These are phyloP conservation scores for Umbilicaria muhlenbergii DNA, from an alignment of 495 filamentous ascomycete genomes.

Conservation along the genomic window DNA sequence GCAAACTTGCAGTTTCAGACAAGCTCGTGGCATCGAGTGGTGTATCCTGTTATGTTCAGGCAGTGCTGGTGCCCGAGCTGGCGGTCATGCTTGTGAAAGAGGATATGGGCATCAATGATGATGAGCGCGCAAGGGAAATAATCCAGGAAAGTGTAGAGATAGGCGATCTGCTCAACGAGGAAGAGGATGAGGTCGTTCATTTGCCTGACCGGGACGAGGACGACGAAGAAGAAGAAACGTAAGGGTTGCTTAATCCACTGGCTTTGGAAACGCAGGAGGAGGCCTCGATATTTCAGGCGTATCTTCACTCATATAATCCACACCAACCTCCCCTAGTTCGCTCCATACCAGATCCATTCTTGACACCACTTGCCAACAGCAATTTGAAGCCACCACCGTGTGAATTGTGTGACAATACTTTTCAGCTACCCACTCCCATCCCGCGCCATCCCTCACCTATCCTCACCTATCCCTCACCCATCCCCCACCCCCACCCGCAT, in stretches of 20 bases:
- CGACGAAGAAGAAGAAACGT: slow-evolving; percentile 1
- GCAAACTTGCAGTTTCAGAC: slow-evolving; percentile 48
- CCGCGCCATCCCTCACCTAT: neutral
- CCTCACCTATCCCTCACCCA: neutral
- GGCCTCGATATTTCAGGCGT: too few species aligned
- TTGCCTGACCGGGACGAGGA: slow-evolving; percentile 25
- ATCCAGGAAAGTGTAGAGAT: slow-evolving; percentile 60
- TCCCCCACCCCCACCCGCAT: neutral
- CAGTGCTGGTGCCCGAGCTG: slow-evolving; percentile 77
- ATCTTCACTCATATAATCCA: too few species aligned
- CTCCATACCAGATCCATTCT: too few species aligned
- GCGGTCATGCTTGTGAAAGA: slow-evolving; percentile 63
- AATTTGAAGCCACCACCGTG: too few species aligned
- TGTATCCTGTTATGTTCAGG: slow-evolving; percentile 61
- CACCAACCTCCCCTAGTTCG: too few species aligned
- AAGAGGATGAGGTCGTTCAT: slow-evolving; percentile 40
- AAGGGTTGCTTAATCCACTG: too few species aligned
- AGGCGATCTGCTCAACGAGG: slow-evolving; percentile 60
- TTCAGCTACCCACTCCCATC: neutral
- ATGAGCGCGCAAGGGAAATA: slow-evolving; percentile 49
- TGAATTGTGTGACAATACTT: too few species aligned
- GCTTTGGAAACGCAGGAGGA: too few species aligned
- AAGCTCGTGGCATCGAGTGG: slow-evolving; percentile 52
- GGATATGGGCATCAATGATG: slow-evolving; percentile 53
- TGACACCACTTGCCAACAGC: too few species aligned